Base-by-base conservation (phyloP, 495 filamentous ascomycete genomes). In the Jackrogersella multiformis region DNA sequence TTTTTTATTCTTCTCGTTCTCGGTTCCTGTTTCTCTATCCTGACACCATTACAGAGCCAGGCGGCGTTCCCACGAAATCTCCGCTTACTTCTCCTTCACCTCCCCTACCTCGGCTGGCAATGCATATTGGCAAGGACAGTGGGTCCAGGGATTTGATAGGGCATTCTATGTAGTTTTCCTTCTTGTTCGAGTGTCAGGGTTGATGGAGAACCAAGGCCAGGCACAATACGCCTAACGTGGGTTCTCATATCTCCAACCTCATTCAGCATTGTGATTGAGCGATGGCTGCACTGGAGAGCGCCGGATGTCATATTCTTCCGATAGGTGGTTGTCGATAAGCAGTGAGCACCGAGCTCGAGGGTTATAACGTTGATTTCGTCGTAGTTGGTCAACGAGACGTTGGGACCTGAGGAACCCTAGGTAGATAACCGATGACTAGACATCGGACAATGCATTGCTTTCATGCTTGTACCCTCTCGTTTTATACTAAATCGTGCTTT, bases 381-480 rank as follows among this genome's bases (percentile, higher is more conserved):
- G 30, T 34, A 46, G 42, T 55, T 24, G 2, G 59, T 38, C 38
- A 42, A 44, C 7, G 38, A 15, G 41, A 45, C 34, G 42, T 26
- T 51, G 46, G 45, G 34, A 52, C 42, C 28, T 26, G 51, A 56
- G 36, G 52, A 36, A 12, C 28, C 28, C 49, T 44, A 57, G 20
- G 45, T 53, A 57, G 51, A 64, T 51, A 28, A 24, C n/a, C 35
- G 36, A 46, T 30, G 15, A 61, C 24, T 52, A 65, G 36, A 61
- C 34, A 8, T 44, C 51, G 44, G 44, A 56, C 23, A 69, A 69
- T 69, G 55, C 49, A 61, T 61, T 69, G 38, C 51, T 61, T 60
- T 61, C 16, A 26, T 51, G 55, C 18, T 51, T 51, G 42, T 52
- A 41, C 23, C 20, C 15, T 28, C 23, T 44, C 8, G 18, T 44